Evolutionary conservation across 495 filamentous ascomycete genomes (phyloP).

Genomic region (Amniculicola lignicola): DNA sequence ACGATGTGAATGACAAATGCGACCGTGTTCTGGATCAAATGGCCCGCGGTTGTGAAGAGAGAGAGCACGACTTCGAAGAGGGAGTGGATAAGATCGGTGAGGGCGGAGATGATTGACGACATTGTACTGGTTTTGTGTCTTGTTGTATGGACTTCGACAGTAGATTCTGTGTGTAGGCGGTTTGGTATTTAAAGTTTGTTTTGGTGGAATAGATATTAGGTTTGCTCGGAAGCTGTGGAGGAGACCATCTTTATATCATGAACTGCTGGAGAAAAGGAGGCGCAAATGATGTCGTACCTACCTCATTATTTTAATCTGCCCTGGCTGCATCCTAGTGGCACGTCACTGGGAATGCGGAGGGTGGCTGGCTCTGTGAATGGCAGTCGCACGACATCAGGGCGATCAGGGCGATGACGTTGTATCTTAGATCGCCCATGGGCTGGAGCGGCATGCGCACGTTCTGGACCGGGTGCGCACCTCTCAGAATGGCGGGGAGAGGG

Average conservation of each 20-base stretch:
- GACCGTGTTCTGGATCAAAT: slow-evolving; percentile 24
- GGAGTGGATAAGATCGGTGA: slow-evolving; percentile 28
- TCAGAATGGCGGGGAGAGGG: too few relatives aligned
- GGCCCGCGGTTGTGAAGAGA: slow-evolving; percentile 26
- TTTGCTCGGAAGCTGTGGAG: too few relatives aligned
- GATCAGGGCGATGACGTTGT: too few relatives aligned
- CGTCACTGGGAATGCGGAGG: too few relatives aligned
- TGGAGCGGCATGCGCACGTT: too few relatives aligned
- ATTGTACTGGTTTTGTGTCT: slow-evolving; percentile 7
- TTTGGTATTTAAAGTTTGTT: neutral
- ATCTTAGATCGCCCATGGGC: too few relatives aligned
- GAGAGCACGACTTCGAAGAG: slow-evolving; percentile 29
- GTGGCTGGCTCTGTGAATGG: too few relatives aligned
- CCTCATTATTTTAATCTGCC: neutral
- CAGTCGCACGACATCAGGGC: too few relatives aligned
- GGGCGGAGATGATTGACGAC: slow-evolving; percentile 25
- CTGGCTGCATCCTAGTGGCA: too few relatives aligned
- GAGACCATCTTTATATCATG: too few relatives aligned
- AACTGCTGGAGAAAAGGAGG: neutral
- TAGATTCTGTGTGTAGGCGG: neutral
- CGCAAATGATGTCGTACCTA: neutral
- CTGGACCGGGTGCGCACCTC: too few relatives aligned
- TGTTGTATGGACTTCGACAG: neutral
- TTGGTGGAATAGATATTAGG: neutral
- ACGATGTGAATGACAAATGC: slow-evolving; percentile 9